These are phyloP conservation scores for Ascochyta koolunga DNA, from an alignment of 2,329 filamentous ascomycete genomes.

Conservation along the genomic window DNA sequence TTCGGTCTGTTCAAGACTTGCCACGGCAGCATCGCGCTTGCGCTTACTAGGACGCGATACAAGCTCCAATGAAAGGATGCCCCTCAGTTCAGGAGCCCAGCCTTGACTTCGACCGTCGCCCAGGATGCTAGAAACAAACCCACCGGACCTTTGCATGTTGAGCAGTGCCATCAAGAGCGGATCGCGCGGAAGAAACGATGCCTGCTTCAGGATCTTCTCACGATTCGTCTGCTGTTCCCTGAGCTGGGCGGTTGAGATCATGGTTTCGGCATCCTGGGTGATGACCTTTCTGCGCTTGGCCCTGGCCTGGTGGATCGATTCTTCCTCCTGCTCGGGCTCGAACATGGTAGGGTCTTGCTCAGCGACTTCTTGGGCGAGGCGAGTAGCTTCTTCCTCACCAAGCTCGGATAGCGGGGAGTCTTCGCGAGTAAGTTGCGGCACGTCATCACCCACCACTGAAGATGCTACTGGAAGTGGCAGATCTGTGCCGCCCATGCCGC, in stretches of 20 bases:
- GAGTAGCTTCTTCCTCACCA: conserved; percentile 59
- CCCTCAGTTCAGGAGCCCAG: conserved; percentile 92
- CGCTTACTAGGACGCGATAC: conserved; percentile 81
- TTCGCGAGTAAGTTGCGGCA: conserved; percentile 43
- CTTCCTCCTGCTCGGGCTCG: conserved; percentile 56
- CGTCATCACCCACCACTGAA: background rate
- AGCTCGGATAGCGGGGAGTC: conserved; percentile 62
- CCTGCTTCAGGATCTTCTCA: conserved; percentile 81
- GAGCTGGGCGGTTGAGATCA: conserved; percentile 77
- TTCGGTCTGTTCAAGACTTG: conserved; percentile 74
- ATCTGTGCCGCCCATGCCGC: conserved; percentile 57
- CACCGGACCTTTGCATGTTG: conserved; percentile 89
- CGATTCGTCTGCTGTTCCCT: conserved; percentile 85
- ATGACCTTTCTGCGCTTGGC: conserved; percentile 82
- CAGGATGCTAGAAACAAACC: conserved; percentile 86
- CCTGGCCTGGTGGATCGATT: conserved; percentile 68
- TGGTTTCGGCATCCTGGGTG: conserved; percentile 79
- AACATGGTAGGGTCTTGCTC: conserved; percentile 47
- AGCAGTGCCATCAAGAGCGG: conserved; percentile 85
- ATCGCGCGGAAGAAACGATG: conserved; percentile 84
- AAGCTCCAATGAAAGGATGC: conserved; percentile 86
- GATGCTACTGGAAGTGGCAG: conserved; percentile 13
- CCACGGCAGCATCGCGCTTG: conserved; percentile 88
- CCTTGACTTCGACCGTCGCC: conserved; percentile 76
- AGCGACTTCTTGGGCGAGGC: conserved; percentile 67